These are phyloP conservation scores for Malus sieversii DNA, from an alignment of 306 rosid species.

Conservation along the genomic window DNA sequence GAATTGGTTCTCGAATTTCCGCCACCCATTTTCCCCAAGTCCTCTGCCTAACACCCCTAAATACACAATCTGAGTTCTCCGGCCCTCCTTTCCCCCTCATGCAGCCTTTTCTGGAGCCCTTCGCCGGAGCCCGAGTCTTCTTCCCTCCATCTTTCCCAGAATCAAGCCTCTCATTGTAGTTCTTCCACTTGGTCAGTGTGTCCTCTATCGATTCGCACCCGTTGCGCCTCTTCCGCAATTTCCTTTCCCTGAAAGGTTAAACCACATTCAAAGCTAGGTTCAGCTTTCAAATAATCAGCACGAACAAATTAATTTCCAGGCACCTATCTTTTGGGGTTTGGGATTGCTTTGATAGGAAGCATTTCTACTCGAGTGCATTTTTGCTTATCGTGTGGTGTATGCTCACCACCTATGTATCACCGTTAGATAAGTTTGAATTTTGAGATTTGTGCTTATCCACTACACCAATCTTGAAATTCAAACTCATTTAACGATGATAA, in stretches of 20 bases:
- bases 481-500: too few species aligned
- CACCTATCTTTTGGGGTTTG: not conserved
- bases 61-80: constrained; percentile 57
- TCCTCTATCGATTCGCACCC: constrained; percentile 41
- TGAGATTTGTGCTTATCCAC: too few species aligned
- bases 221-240: constrained; percentile 40
- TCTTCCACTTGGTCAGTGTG: constrained; percentile 63
- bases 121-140: constrained; percentile 36
- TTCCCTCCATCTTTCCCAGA: constrained; percentile 30
- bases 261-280: not conserved
- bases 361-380: too few species aligned
- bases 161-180: constrained; percentile 27
- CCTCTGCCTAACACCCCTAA: constrained; percentile 87
- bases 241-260: constrained; percentile 32
- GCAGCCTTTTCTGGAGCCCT: constrained; percentile 79
- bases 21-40: constrained; percentile 97
- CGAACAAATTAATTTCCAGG: not conserved
- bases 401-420: too few species aligned
- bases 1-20: constrained; percentile 69
- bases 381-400: too few species aligned
- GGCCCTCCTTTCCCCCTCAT: constrained; percentile 97
- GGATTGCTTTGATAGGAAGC: not conserved
- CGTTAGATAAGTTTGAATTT: too few species aligned
- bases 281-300: too few species aligned
- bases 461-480: too few species aligned